These are phyloP conservation scores for Boletus rubescentipes DNA, from an alignment of 768 basidiomycete genomes.

Conservation along the genomic window DNA sequence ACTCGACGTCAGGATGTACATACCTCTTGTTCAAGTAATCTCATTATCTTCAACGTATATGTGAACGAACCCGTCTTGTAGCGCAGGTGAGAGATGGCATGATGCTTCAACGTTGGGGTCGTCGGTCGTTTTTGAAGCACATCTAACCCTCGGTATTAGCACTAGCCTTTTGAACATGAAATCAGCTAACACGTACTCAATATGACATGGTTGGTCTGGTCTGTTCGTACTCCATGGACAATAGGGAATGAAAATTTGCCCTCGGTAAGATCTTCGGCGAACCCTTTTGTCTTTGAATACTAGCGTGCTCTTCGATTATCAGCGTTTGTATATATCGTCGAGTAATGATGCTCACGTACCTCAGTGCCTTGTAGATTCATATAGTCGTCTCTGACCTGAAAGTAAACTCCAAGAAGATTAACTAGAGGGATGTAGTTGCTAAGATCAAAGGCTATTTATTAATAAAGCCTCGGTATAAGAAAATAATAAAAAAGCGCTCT, in stretches of 20 bases:
- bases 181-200: slow-evolving; percentile 62
- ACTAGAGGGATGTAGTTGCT: slow-evolving; percentile 92
- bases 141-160: slow-evolving; percentile 44
- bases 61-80: slow-evolving; percentile 78
- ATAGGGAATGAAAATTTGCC: slow-evolving; percentile 83
- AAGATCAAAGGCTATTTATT: background rate
- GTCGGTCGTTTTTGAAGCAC: slow-evolving; percentile 89
- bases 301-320: slow-evolving; percentile 31
- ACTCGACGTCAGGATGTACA: background rate
- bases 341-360: slow-evolving; percentile 38
- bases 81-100: slow-evolving; percentile 78
- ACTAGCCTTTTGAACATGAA: background rate
- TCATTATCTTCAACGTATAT: slow-evolving; percentile 75
- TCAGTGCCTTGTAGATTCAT: slow-evolving; percentile 91
- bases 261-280: slow-evolving; percentile 75
- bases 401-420: slow-evolving; percentile 89
- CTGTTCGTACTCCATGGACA: slow-evolving; percentile 77
- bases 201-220: slow-evolving; percentile 74
- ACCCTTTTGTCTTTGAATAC: slow-evolving; percentile 67
- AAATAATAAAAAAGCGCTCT: slow-evolving; percentile 25
- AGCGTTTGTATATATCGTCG: background rate
- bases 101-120: slow-evolving; percentile 78
- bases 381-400: slow-evolving; percentile 96
- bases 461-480: background rate
- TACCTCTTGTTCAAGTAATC: slow-evolving; percentile 59